phyloP scores from a whole-genome alignment of 2,329 filamentous ascomycete species.

The Botrytis fabae region DNA sequence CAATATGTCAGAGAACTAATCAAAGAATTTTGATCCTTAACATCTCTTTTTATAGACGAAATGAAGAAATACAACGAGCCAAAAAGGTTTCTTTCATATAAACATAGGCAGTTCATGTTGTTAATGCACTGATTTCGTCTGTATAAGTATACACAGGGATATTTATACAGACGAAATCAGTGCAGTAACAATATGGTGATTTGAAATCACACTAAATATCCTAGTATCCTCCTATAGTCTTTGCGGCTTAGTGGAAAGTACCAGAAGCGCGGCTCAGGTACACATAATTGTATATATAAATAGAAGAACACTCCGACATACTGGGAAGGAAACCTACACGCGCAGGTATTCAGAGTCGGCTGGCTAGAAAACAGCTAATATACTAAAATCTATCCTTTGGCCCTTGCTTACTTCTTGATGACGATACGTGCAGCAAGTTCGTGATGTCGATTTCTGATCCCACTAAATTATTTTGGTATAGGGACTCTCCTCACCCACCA shows the following conservation, averaged over 20 bases:
- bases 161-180: too few relatives aligned
- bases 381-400: accelerated
- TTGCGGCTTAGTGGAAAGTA: accelerated
- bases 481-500: background rate
- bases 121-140: background rate
- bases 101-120: background rate
- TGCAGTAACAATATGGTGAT: background rate
- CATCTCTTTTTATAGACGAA: background rate
- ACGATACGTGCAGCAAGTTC: background rate
- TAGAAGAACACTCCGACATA: accelerated
- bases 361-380: background rate
- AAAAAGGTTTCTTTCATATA: background rate
- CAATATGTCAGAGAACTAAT: background rate
- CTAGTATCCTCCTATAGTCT: background rate
- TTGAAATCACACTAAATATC: background rate
- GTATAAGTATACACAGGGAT: background rate
- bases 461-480: too few relatives aligned
- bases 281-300: background rate
- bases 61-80: accelerated
- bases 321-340: too few relatives aligned
- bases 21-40: background rate
- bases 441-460: background rate
- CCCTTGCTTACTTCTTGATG: background rate
- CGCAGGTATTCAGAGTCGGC: background rate
- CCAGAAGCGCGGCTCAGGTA: too few relatives aligned